A percentile compares a stretch with the other conserved stretches of the same genome.
Evolutionary conservation across 345 rosid genomes (phyloP).

Genomic region (Bruguiera sexangula): DNA sequence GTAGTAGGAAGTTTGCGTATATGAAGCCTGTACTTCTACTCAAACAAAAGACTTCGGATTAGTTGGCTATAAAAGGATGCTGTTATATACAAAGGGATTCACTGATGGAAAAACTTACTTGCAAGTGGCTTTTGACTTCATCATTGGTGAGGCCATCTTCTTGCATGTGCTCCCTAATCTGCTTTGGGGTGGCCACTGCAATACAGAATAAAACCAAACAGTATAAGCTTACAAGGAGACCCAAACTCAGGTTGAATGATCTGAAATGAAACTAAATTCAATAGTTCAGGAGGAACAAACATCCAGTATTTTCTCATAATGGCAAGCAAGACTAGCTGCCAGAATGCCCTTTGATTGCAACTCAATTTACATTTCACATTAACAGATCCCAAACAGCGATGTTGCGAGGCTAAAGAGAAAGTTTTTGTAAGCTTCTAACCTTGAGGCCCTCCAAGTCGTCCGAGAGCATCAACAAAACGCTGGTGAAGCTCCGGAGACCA

Average conservation of each 20-base stretch:
- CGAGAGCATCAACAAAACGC: conserved; percentile 64
- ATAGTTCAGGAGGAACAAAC: too few relatives aligned
- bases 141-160: conserved; percentile 34
- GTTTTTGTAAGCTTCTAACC: conserved; percentile 34
- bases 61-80: not conserved
- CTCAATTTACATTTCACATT: too few relatives aligned
- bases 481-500: conserved; percentile 86
- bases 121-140: conserved; percentile 31
- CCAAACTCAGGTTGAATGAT: not conserved
- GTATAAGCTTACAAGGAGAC: not conserved
- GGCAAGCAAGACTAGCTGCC: too few relatives aligned
- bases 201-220: conserved; percentile 6
- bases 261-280: not conserved
- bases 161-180: conserved; percentile 28
- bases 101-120: conserved; percentile 14
- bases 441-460: conserved; percentile 65
- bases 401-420: not conserved
- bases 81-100: too few relatives aligned
- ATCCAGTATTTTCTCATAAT: too few relatives aligned
- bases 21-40: conserved; percentile 30
- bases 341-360: too few relatives aligned
- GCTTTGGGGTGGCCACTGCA: conserved; percentile 30
- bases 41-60: not conserved
- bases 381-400: not conserved
- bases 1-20: conserved; percentile 14